Percentiles rank a stretch among this genome's conserved stretches.
Evolutionary conservation across 164 flowering plant genomes (phyloP).

Genomic region (Amborella trichopoda): DNA sequence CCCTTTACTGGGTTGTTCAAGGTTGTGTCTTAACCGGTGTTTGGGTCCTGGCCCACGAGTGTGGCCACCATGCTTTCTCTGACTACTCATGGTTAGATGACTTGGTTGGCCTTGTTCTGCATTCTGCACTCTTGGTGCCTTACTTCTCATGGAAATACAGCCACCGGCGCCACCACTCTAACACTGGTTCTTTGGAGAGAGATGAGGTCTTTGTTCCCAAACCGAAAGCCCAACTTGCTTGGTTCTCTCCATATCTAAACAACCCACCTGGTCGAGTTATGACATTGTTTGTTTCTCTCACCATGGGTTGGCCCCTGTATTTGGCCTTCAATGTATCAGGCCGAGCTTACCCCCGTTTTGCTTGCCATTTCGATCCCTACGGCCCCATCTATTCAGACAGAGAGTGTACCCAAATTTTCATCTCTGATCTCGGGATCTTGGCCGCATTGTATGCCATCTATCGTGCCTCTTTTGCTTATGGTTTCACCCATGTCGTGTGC

Average conservation of each 20-base stretch:
- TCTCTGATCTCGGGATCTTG: constrained; percentile 57
- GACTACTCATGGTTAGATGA: constrained; percentile 83
- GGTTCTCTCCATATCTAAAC: constrained; percentile 54
- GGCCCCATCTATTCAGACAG: constrained; percentile 66
- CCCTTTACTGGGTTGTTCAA: constrained; percentile 45
- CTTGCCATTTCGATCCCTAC: constrained; percentile 69
- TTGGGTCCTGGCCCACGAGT: constrained; percentile 92
- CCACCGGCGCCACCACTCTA: constrained; percentile 86
- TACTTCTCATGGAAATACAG: constrained; percentile 90
- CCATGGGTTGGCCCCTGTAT: constrained; percentile 76
- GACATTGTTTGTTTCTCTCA: constrained; percentile 31
- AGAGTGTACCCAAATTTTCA: constrained; percentile 45
- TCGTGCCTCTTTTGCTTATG: constrained; percentile 26
- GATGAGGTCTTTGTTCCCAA: constrained; percentile 90
- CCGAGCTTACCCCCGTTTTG: constrained; percentile 55
- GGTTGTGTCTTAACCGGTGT: constrained; percentile 69
- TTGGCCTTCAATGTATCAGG: constrained; percentile 73
- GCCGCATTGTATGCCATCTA: constrained; percentile 29
- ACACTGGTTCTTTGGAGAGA: constrained; percentile 64
- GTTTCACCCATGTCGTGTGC: constrained; percentile 40
- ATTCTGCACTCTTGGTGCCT: constrained; percentile 69
- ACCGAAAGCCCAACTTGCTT: constrained; percentile 26
- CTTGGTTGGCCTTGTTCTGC: constrained; percentile 67
- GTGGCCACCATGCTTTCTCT: constrained; percentile 88
- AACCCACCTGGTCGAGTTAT: constrained; percentile 63